phyloP scores from a whole-genome alignment of 202 grass and related monocot species.

The Elaeis oleifera region DNA sequence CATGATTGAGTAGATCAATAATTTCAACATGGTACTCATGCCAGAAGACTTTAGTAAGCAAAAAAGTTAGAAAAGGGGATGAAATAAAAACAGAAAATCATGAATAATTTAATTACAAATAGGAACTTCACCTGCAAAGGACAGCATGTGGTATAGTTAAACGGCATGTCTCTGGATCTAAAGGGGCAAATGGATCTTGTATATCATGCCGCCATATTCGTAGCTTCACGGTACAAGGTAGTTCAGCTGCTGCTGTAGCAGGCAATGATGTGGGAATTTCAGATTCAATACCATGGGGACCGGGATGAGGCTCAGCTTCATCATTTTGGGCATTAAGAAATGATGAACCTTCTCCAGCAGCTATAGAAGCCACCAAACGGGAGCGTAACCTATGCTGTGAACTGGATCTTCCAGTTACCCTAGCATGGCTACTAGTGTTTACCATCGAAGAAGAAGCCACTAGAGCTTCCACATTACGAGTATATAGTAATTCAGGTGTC shows the following conservation, averaged over 20 bases:
- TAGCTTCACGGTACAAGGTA: conserved; percentile 98
- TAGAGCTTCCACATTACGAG: conserved; percentile 27
- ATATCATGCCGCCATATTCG: conserved; percentile 85
- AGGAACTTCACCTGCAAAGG: conserved; percentile 74
- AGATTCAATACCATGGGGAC: conserved; percentile 47
- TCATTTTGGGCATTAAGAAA: conserved; percentile 31
- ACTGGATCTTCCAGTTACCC: conserved; percentile 26
- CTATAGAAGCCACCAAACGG: conserved; percentile 18
- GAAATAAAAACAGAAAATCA: conserved; percentile 1
- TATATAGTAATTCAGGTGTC: conserved; percentile 24
- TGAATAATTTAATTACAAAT: not conserved
- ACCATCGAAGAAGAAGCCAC: conserved; percentile 37
- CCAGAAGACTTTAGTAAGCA: not conserved
- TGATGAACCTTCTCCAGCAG: conserved; percentile 11
- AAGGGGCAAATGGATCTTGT: conserved; percentile 36
- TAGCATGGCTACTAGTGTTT: conserved; percentile 28
- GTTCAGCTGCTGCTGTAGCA: conserved; percentile 55
- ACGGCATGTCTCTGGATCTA: conserved; percentile 42
- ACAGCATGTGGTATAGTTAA: conserved; percentile 96
- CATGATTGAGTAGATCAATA: no score
- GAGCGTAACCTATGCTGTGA: conserved; percentile 26
- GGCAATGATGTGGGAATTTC: conserved; percentile 61
- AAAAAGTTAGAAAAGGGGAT: not conserved
- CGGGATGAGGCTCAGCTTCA: conserved; percentile 53
- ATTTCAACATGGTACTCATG: no score